Evolutionary conservation across 2,329 filamentous ascomycete genomes (phyloP), one percentile per base, ranked within the genome.

Genomic region (Colletotrichum limetticola): DNA sequence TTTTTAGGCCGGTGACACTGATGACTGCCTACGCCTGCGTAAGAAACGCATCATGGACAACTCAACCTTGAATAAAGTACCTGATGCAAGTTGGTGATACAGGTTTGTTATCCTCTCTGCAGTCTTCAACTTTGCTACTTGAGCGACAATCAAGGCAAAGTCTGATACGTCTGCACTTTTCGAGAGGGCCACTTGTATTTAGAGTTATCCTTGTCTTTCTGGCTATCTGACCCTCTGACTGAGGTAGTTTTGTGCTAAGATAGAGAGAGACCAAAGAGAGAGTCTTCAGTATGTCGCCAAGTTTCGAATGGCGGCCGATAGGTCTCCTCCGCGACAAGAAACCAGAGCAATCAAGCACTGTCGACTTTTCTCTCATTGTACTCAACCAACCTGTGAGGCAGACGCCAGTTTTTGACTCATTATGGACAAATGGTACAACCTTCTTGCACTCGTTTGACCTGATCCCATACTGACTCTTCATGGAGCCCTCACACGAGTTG

Each of bases 401-500:
- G 71, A 80, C 88, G 28, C 77, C 81, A 57, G 85, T 86, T n/a
- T 77, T 90, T 37, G 85, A 86, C 66, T 79, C 80, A 80, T 78
- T 90, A 76, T 85, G 87, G 88, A 80, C 85, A 56, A 86, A 86
- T 67, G 83, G 87, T 88, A 78, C 46, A 82, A 73, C 8, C 22
- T 7, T 11, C 4, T 11, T 7, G 42, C 52, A 32, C 28, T 19
- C 16, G 37, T 26, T 2, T 32, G 32, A 2, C 14, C 3, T 26
- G 14, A 35, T 35, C 9, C 19, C 22, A 55, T 76, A 46, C 77
- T 81, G 64, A 82, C 74, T 49, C 24, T 19, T 19, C 24, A 26
- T 14, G 68, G 76, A 94, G 92, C 93, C 65, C 85, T 84, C 26
- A 88, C 92, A 74, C 90, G 89, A 28, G 87, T 98, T 66, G 97